Evolutionary conservation across 2,329 filamentous ascomycete genomes (phyloP).

Genomic region (Fusarium sp.): DNA sequence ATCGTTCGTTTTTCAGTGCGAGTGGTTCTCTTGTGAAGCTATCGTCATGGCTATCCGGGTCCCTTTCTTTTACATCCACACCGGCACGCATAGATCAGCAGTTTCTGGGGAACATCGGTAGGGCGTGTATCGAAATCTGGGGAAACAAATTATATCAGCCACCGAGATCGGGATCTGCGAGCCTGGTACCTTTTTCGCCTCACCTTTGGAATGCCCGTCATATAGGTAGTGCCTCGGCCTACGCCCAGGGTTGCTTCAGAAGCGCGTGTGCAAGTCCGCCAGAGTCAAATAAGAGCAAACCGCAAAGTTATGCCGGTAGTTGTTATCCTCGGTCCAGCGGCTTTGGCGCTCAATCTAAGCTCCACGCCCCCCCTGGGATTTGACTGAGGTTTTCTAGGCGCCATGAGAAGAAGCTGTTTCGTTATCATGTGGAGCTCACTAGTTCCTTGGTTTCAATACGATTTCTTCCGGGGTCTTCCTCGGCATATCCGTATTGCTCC

Average conservation of each 20-base stretch:
- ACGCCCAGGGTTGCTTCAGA: slow-evolving; percentile 19
- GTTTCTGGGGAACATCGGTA: slow-evolving; percentile 31
- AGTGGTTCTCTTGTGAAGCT: slow-evolving; percentile 22
- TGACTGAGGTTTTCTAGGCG: slow-evolving; percentile 31
- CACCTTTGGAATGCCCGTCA: slow-evolving; percentile 26
- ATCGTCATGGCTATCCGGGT: slow-evolving; percentile 27
- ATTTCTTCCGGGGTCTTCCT: slow-evolving; percentile 36
- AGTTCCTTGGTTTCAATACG: slow-evolving; percentile 22
- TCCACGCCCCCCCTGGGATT: slow-evolving; percentile 31
- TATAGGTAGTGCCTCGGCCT: slow-evolving; percentile 11
- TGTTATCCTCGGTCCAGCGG: slow-evolving; percentile 41
- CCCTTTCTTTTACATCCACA: slow-evolving; percentile 24
- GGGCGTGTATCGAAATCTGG: slow-evolving; percentile 37
- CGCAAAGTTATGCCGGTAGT: slow-evolving; percentile 32
- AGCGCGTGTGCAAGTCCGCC: background rate
- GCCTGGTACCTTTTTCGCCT: slow-evolving; percentile 11
- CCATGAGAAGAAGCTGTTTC: slow-evolving; percentile 20
- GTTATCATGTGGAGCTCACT: slow-evolving; percentile 22
- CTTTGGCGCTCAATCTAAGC: slow-evolving; percentile 33
- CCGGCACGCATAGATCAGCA: slow-evolving; percentile 22
- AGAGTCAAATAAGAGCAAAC: slow-evolving; percentile 12
- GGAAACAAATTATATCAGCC: slow-evolving; percentile 24
- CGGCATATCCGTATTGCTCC: slow-evolving; percentile 30
- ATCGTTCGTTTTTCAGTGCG: slow-evolving; percentile 11
- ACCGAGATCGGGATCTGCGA: slow-evolving; percentile 38